Base-by-base conservation (phyloP, 192 early-diverging fungal genomes). In the Linnemannia zychae region DNA sequence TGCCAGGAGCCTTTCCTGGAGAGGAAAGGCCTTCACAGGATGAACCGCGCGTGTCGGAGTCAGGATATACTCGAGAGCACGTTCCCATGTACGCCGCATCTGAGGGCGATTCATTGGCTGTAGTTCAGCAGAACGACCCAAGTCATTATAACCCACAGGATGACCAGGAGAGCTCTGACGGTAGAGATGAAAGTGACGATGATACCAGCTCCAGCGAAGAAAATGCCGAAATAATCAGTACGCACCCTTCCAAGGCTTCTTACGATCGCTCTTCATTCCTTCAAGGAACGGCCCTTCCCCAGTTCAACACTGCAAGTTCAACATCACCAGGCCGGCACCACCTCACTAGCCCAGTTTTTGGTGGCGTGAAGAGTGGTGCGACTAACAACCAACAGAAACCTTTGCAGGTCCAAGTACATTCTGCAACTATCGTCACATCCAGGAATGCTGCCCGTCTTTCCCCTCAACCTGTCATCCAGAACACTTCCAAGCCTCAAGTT, bases 1-100 rank as follows among this genome's bases (percentile, higher is more conserved):
- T 72, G 13, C 83, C 83, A 5, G 83, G 83, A 16, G 83, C 83
- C 17, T 85, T 85, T 36, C 83, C 83, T 7, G 83, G 83, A 47
- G 46, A 66, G 67, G 82, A 75, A 16, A 71, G 65, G 7, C 60
- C 72, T 37, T 65, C 71, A n/a, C 49, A 74, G 57, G 69, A 81
- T 6, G 66, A 68, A 18, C 18, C 40, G 0, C 38, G 24, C 18
- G 46, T 33, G 7, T 47, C 31, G n/a, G 80, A 72, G 12, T 28
- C 69, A 3, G 74, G 57, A 48, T 71, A 38, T 17, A 40, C 18
- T 15, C 73, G 18, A 13, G 33, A 52, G 4, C 67, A 70, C 60
- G 77, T 85, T 0, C 83, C 83, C 6, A 85, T 85, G 83, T 85
- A 85, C 50, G 68, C 83, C 34, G 73, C 78, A 9, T 76, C 74